These are phyloP conservation scores for Nasturtium officinale DNA, from an alignment of 345 rosid species.

Conservation along the genomic window DNA sequence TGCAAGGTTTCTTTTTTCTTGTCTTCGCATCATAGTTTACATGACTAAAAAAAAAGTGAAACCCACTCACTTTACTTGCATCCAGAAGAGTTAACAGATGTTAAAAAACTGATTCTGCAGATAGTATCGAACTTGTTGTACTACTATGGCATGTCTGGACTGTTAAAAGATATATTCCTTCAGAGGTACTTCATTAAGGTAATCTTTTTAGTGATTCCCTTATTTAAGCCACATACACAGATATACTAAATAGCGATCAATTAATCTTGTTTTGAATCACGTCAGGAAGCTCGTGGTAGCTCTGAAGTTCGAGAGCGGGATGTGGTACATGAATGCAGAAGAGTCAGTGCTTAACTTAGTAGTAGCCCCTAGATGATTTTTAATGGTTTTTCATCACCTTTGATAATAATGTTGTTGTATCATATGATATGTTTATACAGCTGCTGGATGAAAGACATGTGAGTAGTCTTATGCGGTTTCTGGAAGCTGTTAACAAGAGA, in stretches of 20 bases:
- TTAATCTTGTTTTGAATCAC: constrained; percentile 18
- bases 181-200: constrained; percentile 97
- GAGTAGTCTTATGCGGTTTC: constrained; percentile 65
- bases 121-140: constrained; percentile 77
- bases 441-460: constrained; percentile 82
- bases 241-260: background rate
- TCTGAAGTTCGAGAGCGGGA: constrained; percentile 82
- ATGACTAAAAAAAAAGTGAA: background rate
- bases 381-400: background rate
- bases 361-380: background rate
- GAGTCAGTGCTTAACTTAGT: constrained; percentile 48
- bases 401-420: constrained; percentile 8
- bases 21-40: background rate
- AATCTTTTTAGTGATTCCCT: constrained; percentile 18
- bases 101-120: constrained; percentile 39
- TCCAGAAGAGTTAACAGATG: background rate
- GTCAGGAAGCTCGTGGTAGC: constrained; percentile 88
- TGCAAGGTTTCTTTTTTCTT: constrained; percentile 31
- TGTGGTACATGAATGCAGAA: constrained; percentile 83
- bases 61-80: background rate
- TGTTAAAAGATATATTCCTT: constrained; percentile 79
- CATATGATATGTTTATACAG: constrained; percentile 46
- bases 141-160: constrained; percentile 89
- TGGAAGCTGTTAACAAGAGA: constrained; percentile 82
- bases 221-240: background rate